Evolutionary conservation across 768 basidiomycete genomes (phyloP), one percentile per base, ranked within the genome.

Genomic region (Boletus fagicola): DNA sequence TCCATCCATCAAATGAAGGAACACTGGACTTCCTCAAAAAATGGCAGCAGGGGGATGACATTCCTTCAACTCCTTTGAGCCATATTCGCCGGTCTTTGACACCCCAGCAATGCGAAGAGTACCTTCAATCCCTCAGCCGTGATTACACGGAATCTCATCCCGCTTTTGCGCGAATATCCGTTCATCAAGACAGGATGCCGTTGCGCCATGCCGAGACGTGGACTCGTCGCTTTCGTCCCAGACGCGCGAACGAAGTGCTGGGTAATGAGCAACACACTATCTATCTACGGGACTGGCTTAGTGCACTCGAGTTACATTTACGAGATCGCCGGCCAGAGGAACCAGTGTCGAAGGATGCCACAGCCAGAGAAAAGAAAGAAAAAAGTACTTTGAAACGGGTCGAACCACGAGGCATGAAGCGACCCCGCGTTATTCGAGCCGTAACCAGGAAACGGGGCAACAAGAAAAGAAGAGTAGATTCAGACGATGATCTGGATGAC

Each of bases 271-370:
- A 72, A 10, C 81, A 83, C 49, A 87, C 92, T 1, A 63, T 77
- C 28, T 90, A 87, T 70, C 76, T 95, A 53, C 82, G 88, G 39
- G 83, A 88, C 50, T 95, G 93, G 93, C 77, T 95, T 48, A 72
- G 72, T 26, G 84, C 88, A n/a, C 79, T 91, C 13, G 82, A 83
- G 59, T 64, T 93, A 24, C 80, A 82, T n/a, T 70, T 80, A 20
- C 62, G 45, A 38, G 57, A 47, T 49, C 35, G 50, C 40, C 48
- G 42, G 20, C 40, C 59, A 51, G 57, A 53, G 54, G 51, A 54
- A 48, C 52, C 53, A 3, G 42, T 30, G 30, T 16, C 18, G 26
- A 52, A 53, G 46, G 43, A 30, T 46, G 35, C 13, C 30, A 57
- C 42, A n/a, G 56, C 46, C 20, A 51, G 39, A 54, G 51, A 20